Percentiles rank a stretch among this genome's conserved stretches.
Conservation (phyloP, 1,284 basidiomycete genomes). For the Malassezia furfur region DNA sequence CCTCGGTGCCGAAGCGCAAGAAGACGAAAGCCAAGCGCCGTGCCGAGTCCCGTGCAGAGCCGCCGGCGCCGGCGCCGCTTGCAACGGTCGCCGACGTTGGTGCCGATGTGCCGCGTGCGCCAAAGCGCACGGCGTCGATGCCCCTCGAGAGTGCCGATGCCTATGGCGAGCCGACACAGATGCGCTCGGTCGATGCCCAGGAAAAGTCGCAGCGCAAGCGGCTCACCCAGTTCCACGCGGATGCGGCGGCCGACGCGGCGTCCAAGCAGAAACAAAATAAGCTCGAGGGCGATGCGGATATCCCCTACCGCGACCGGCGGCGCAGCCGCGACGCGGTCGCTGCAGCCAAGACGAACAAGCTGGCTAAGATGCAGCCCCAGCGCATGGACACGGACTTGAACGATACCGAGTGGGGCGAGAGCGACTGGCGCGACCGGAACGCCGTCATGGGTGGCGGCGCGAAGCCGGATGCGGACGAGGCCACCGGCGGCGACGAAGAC, state of each 20-base stretch:
- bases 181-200: conserved; percentile 29
- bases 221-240: conserved; percentile 42
- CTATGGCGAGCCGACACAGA: conserved; percentile 36
- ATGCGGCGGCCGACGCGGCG: conserved; percentile 21
- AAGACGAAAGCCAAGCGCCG: conserved; percentile 15
- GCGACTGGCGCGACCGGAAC: conserved; percentile 35
- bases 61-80: conserved; percentile 1
- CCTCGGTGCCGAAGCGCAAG: conserved; percentile 7
- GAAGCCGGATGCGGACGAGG: conserved; percentile 17
- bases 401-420: conserved; percentile 38
- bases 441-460: conserved; percentile 33
- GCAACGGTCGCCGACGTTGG: conserved; percentile 18
- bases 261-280: conserved; percentile 21
- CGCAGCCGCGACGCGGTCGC: conserved; percentile 38
- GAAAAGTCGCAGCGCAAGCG: conserved; percentile 35
- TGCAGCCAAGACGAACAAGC: conserved; percentile 31
- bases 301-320: conserved; percentile 43
- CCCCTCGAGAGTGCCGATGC: conserved; percentile 12
- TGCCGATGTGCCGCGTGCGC: conserved; percentile 14
- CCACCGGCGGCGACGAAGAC: conserved; percentile 20
- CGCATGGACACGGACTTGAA: conserved; percentile 20
- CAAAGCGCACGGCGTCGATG: neutral
- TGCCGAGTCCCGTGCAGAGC: neutral
- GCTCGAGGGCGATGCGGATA: conserved; percentile 43
- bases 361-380: conserved; percentile 23